Evolutionary conservation across 805 yeast species (phyloP).

Genomic region (Tetrapisispora taiwanensis): DNA sequence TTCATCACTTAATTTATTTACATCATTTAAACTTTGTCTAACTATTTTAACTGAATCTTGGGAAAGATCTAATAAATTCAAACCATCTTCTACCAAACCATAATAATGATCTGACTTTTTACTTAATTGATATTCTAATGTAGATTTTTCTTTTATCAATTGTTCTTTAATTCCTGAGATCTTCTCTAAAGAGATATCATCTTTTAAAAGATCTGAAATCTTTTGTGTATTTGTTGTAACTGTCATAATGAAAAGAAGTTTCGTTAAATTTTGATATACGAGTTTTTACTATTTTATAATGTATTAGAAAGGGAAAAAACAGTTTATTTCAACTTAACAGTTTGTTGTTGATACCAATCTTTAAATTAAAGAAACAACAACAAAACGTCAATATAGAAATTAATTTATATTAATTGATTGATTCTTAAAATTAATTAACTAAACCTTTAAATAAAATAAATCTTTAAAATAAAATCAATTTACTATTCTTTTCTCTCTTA

Average conservation of each 20-base stretch:
- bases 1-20: slow-evolving; percentile 43
- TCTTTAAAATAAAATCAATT: too few relatives aligned
- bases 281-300: too few relatives aligned
- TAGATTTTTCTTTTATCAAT: slow-evolving; percentile 56
- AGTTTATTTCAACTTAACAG: not conserved
- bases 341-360: too few relatives aligned
- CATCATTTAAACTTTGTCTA: slow-evolving; percentile 35
- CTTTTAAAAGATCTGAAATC: slow-evolving; percentile 28
- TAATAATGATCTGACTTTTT: slow-evolving; percentile 58
- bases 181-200: slow-evolving; percentile 44
- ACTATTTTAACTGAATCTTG: slow-evolving; percentile 42
- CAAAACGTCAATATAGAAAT: too few relatives aligned
- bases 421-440: too few relatives aligned
- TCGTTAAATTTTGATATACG: too few relatives aligned
- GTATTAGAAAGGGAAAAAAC: too few relatives aligned
- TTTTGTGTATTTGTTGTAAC: slow-evolving; percentile 10
- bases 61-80: slow-evolving; percentile 31
- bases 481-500: not conserved
- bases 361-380: too few relatives aligned
- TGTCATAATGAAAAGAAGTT: not conserved
- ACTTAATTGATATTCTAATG: slow-evolving; percentile 65
- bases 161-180: slow-evolving; percentile 45
- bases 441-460: not conserved
- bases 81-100: slow-evolving; percentile 40
- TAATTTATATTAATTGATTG: too few relatives aligned